A percentile compares a stretch with the other conserved stretches of the same genome.
These are phyloP conservation scores for Ophiosphaerella narmari DNA, from an alignment of 2,329 filamentous ascomycete genomes.

Conservation along the genomic window DNA sequence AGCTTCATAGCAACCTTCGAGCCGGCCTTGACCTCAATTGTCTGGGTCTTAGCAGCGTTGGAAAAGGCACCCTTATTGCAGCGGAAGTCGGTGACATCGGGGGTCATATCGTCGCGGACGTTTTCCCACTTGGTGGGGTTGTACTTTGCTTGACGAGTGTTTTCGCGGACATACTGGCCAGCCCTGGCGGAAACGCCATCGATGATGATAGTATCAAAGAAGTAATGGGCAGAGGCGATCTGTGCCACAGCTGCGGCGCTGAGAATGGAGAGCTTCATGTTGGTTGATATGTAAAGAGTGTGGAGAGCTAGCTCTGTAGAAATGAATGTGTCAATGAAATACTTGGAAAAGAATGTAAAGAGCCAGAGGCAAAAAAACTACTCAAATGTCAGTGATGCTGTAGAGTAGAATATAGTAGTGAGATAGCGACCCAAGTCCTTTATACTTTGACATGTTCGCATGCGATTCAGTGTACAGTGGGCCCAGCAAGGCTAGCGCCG, in stretches of 20 bases:
- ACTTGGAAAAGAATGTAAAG: too few species aligned
- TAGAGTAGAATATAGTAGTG: too few species aligned
- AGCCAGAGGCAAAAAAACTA: too few species aligned
- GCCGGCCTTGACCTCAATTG: constrained; percentile 20
- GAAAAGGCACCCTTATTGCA: constrained; percentile 31
- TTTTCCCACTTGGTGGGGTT: constrained; percentile 32
- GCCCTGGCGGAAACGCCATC: constrained; percentile 21
- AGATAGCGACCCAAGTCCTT: too few species aligned
- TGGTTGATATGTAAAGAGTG: constrained; percentile 4
- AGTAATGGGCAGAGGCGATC: constrained; percentile 29
- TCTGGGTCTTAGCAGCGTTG: constrained; percentile 12
- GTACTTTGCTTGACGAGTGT: constrained; percentile 24
- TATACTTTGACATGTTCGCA: too few species aligned
- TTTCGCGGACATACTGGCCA: constrained; percentile 31
- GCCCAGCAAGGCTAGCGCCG: too few species aligned
- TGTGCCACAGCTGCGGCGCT: constrained; percentile 17
- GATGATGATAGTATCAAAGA: constrained; percentile 25
- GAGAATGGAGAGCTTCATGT: constrained; percentile 29
- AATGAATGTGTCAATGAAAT: background rate
- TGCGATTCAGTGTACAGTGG: too few species aligned
- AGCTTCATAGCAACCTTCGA: constrained; percentile 22
- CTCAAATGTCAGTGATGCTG: too few species aligned
- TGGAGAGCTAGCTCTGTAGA: constrained; percentile 3
- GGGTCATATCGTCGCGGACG: constrained; percentile 24
- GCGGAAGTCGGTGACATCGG: constrained; percentile 27